Conservation (phyloP, 1,139 yeast genomes). For the Yamadazyma oceani region DNA sequence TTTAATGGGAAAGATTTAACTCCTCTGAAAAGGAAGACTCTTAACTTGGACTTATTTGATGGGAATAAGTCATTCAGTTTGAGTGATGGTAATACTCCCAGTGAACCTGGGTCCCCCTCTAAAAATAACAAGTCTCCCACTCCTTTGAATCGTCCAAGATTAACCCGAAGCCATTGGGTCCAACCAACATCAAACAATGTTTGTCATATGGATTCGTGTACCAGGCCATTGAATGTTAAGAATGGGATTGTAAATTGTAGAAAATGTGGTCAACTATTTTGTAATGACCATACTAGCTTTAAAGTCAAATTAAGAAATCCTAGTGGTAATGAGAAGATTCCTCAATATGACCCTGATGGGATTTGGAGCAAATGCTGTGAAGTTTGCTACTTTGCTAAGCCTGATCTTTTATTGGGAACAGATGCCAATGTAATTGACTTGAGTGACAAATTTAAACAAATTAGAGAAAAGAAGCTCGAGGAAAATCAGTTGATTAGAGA, state of each 20-base stretch:
- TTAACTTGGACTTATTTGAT: constrained; percentile 36
- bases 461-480: constrained; percentile 43
- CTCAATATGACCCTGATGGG: constrained; percentile 45
- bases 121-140: constrained; percentile 6
- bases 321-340: constrained; percentile 27
- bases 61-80: constrained; percentile 34
- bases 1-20: constrained; percentile 16
- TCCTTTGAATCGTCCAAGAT: constrained; percentile 17
- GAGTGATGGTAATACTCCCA: constrained; percentile 18
- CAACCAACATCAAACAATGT: constrained; percentile 35
- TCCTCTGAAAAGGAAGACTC: constrained; percentile 24
- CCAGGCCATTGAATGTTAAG: constrained; percentile 39
- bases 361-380: constrained; percentile 72
- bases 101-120: constrained; percentile 6
- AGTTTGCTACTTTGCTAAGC: constrained; percentile 55
- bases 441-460: constrained; percentile 40
- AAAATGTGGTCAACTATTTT: constrained; percentile 71
- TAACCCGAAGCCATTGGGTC: constrained; percentile 66
- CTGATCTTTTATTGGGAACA: constrained; percentile 50
- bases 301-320: constrained; percentile 48
- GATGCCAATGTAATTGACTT: constrained; percentile 44
- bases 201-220: constrained; percentile 42
- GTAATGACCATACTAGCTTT: constrained; percentile 62
- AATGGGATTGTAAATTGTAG: constrained; percentile 62
- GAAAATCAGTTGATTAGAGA: constrained; percentile 50